A percentile compares a stretch with the other conserved stretches of the same genome.
These are phyloP conservation scores for Orbilia blumenaviensis DNA, from an alignment of 2,329 filamentous ascomycete species.

Conservation along the genomic window DNA sequence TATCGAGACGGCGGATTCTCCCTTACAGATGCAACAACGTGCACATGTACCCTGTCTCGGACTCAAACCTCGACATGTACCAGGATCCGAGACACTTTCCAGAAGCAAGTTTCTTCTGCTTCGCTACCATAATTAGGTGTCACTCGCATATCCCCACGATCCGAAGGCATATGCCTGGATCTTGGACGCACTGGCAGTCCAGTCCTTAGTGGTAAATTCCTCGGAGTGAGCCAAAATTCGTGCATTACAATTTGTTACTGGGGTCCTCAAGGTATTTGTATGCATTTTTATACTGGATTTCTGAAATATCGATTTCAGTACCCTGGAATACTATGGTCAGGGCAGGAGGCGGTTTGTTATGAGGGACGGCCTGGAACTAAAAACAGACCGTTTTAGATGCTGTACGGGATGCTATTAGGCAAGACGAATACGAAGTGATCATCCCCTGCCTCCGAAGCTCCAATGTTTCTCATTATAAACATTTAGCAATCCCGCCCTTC, in stretches of 20 bases:
- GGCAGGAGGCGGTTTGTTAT: background rate
- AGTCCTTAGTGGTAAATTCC: background rate
- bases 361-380: background rate
- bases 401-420: background rate
- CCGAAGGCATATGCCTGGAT: background rate
- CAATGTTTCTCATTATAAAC: slow-evolving; percentile 10
- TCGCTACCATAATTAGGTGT: background rate
- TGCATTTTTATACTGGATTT: background rate
- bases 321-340: background rate
- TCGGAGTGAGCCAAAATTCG: slow-evolving; percentile 2
- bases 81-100: background rate
- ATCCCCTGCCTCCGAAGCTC: background rate
- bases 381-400: background rate
- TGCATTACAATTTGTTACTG: background rate
- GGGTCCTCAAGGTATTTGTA: background rate
- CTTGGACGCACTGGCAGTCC: background rate
- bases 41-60: background rate
- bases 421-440: background rate
- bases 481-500: background rate
- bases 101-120: background rate
- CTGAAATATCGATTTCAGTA: background rate
- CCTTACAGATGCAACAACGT: background rate
- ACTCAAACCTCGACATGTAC: too few relatives aligned
- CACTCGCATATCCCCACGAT: background rate
- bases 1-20: background rate